Evolutionary conservation across 1,284 basidiomycete genomes (phyloP), one percentile per base, ranked within the genome.

Genomic region (Neotropicomus parvogracilis): DNA sequence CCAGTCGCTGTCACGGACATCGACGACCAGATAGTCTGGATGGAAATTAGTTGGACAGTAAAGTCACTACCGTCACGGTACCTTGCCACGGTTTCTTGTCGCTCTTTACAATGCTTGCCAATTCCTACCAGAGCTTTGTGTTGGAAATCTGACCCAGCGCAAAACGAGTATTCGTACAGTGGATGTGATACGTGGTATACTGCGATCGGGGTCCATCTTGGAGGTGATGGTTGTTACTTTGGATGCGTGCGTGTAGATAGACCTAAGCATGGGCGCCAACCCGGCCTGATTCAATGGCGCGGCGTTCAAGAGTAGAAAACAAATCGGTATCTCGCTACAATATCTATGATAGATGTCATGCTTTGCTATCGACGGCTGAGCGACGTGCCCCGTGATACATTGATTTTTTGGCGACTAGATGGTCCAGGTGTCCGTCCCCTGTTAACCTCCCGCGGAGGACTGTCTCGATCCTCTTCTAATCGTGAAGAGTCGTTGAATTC

Each of bases 1-100:
- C 63, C 75, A 85, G 57, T 91, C 88, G 50, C 83, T 78, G 62
- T 89, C 88, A 14, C 88, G 81, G 28, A 91, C 88, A 63, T 91
- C 88, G 33, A 91, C 75, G 34, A 91, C 75, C 32, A 83, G 67
- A 61, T 83, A 90, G 62, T 89, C 85, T 65, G 37, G 28, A 27
- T 3, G 20, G 17, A 32, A 45, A 9, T 53, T 27, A 42, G 41
- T 19, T 20, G 16, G 11, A 42, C 19, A 7, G 12, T 16, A 41
- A 38, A 31, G 24, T 16, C 17, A 12, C 20, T 24, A 8, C 19
- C 9, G 35, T 20, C 24, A 20, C n/a, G 14, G 11, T 26, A 63
- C 63, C 63, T 61, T 80, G 78, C 59, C 71, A 66, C 11, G 78
- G 68, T 36, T 73, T 69, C 57, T 82, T 81, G 51, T 75, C 76